Conservation (phyloP, 192 early-diverging fungal genomes). For the Umbelopsis vinacea region DNA sequence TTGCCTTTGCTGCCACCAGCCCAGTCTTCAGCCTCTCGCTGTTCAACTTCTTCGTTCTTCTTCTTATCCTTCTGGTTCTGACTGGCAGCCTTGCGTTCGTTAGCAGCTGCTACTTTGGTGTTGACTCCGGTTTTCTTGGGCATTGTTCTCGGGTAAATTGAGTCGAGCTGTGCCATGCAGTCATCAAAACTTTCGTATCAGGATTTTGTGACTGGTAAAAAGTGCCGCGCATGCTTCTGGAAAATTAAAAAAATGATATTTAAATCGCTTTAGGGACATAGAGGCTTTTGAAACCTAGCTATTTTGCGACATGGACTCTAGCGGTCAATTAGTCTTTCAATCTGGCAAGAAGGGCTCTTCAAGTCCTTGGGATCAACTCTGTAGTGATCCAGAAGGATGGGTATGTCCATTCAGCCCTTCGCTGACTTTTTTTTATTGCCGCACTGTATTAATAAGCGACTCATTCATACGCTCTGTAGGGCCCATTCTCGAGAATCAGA, state of each 20-base stretch:
- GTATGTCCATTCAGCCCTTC: slow-evolving; percentile 18
- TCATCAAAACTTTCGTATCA: too few relatives aligned
- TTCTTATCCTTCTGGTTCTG: slow-evolving; percentile 60
- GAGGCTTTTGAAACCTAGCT: background rate
- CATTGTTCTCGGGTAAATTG: slow-evolving; percentile 9
- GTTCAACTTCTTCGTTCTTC: slow-evolving; percentile 57
- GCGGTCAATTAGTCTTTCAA: slow-evolving; percentile 4
- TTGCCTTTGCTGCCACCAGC: slow-evolving; percentile 61
- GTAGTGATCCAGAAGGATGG: slow-evolving; percentile 50
- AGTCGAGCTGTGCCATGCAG: too few relatives aligned
- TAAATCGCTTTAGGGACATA: too few relatives aligned
- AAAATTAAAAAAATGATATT: too few relatives aligned
- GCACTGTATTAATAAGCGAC: background rate
- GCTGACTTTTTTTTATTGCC: background rate
- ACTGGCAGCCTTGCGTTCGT: slow-evolving; percentile 70
- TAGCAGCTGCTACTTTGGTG: slow-evolving; percentile 57
- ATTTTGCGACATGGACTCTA: background rate
- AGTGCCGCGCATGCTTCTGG: slow-evolving; percentile 1
- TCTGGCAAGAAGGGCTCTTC: background rate
- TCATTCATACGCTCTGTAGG: slow-evolving; percentile 16
- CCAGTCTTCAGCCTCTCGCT: slow-evolving; percentile 64
- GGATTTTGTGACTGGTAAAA: background rate
- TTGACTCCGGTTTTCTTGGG: slow-evolving; percentile 35
- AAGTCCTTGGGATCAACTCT: slow-evolving; percentile 27
- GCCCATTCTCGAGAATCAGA: slow-evolving; percentile 47